Evolutionary conservation across 1,284 basidiomycete genomes (phyloP).

Genomic region (Boletus semigastroideus): DNA sequence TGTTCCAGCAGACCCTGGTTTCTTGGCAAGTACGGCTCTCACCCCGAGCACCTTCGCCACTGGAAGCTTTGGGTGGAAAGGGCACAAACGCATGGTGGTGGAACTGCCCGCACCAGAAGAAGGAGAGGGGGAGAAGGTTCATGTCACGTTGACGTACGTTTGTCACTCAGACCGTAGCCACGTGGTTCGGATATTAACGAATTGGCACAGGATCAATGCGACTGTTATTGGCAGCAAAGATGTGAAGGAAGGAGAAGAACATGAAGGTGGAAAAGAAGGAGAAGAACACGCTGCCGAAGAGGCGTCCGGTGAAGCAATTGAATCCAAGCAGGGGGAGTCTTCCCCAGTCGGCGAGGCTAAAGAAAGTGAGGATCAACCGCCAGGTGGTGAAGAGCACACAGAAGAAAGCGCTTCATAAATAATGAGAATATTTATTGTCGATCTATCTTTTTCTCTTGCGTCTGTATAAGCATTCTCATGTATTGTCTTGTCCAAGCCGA

Average conservation of each 20-base stretch:
- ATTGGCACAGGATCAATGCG: slow-evolving; percentile 61
- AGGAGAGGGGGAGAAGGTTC: slow-evolving; percentile 57
- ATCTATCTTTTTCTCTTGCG: slow-evolving; percentile 9
- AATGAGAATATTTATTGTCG: background rate
- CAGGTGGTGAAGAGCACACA: slow-evolving; percentile 17
- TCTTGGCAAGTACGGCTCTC: slow-evolving; percentile 58
- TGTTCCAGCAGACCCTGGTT: slow-evolving; percentile 53
- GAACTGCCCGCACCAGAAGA: slow-evolving; percentile 57
- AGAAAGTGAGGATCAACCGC: slow-evolving; percentile 16
- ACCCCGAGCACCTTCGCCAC: slow-evolving; percentile 61
- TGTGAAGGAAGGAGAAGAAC: slow-evolving; percentile 39
- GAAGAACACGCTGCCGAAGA: slow-evolving; percentile 22
- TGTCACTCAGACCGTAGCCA: background rate
- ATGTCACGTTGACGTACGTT: slow-evolving; percentile 73
- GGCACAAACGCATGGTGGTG: slow-evolving; percentile 62
- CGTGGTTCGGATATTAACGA: background rate
- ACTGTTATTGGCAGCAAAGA: slow-evolving; percentile 75
- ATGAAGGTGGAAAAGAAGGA: slow-evolving; percentile 22
- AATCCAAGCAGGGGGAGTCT: slow-evolving; percentile 11
- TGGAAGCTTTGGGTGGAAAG: slow-evolving; percentile 82
- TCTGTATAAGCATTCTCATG: background rate
- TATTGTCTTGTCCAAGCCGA: background rate
- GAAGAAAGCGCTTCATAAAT: slow-evolving; percentile 23
- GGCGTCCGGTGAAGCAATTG: slow-evolving; percentile 15
- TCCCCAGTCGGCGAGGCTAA: slow-evolving; percentile 14